A percentile compares a stretch with the other conserved stretches of the same genome.
phyloP scores from a whole-genome alignment of 495 filamentous ascomycete genomes.

The Sporormia fimetaria region DNA sequence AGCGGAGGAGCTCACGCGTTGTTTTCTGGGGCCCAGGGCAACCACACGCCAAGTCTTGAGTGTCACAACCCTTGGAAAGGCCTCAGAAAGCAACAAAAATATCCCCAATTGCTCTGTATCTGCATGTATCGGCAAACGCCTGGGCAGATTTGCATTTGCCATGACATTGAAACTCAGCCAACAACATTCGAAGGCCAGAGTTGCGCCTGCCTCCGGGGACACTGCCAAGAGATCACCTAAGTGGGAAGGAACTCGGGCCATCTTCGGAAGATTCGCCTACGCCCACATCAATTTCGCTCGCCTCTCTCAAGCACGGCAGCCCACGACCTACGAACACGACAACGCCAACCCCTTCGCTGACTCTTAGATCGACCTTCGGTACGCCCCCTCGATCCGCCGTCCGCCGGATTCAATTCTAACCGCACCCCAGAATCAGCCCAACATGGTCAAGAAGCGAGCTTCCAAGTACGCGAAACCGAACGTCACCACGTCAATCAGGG shows the following conservation, averaged over 20 bases:
- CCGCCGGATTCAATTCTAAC: constrained; percentile 5
- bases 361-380: constrained; percentile 24
- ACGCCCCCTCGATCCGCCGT: not conserved
- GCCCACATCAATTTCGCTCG: constrained; percentile 10
- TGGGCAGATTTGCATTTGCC: too few species aligned
- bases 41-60: too few species aligned
- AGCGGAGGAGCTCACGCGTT: too few species aligned
- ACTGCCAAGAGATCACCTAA: constrained; percentile 23
- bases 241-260: constrained; percentile 5
- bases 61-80: too few species aligned
- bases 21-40: too few species aligned
- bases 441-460: constrained; percentile 99
- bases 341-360: constrained; percentile 21
- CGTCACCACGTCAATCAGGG: not conserved
- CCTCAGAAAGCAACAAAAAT: too few species aligned
- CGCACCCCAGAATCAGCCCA: constrained; percentile 39
- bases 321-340: constrained; percentile 5
- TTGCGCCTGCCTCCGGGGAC: not conserved
- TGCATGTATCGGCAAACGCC: too few species aligned
- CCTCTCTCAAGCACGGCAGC: constrained; percentile 1
- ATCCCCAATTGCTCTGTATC: too few species aligned
- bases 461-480: constrained; percentile 59
- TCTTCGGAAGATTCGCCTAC: constrained; percentile 18
- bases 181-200: too few species aligned
- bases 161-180: too few species aligned